These are phyloP conservation scores for Austropuccinia psidii DNA, from an alignment of 1,284 basidiomycete species.

Conservation along the genomic window DNA sequence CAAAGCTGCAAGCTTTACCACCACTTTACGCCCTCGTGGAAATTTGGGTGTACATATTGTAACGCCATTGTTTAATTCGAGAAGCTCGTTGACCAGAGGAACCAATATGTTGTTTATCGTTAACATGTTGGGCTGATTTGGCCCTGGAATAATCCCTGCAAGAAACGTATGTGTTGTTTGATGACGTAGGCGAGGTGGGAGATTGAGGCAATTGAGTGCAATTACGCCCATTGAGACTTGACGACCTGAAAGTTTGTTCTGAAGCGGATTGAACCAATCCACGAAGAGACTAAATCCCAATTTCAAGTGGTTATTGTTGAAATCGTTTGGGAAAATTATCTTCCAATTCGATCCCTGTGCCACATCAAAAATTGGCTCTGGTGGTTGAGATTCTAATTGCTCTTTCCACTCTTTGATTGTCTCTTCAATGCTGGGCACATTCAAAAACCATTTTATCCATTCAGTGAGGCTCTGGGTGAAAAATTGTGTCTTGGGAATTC, in stretches of 20 bases:
- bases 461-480: background rate
- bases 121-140: background rate
- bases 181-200: background rate
- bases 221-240: background rate
- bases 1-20: background rate
- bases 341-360: too few relatives aligned
- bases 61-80: background rate
- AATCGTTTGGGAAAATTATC: too few relatives aligned
- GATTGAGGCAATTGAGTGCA: background rate
- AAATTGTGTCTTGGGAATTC: background rate
- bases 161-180: background rate
- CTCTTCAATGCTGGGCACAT: background rate
- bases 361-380: too few relatives aligned
- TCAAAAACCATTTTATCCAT: constrained; percentile 9
- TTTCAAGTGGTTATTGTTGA: too few relatives aligned
- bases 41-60: background rate
- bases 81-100: background rate
- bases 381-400: too few relatives aligned
- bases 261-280: constrained; percentile 28
- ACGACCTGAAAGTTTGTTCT: constrained; percentile 8
- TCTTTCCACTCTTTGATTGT: background rate
- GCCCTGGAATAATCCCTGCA: background rate
- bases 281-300: constrained; percentile 1
- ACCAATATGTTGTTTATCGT: background rate
- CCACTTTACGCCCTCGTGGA: background rate